Base-by-base conservation (phyloP, 345 rosid genomes). In the Salix exigua region DNA sequence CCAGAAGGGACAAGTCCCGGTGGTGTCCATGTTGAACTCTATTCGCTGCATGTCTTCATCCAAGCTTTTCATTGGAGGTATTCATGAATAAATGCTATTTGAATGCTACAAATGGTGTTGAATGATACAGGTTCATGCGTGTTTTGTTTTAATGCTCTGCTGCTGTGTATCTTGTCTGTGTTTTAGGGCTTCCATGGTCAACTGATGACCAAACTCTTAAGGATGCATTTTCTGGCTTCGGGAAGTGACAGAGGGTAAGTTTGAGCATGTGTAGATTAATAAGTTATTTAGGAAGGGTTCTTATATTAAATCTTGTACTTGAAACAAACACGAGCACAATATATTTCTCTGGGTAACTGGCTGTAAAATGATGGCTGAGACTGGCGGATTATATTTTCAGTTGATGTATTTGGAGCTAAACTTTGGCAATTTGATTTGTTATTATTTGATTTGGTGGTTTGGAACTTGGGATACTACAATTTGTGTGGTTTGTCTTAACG, bases 21-120 rank as follows among this genome's bases (percentile, higher is more conserved):
- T 81, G 78, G 70, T 86, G 16, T 83, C 92, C 23, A 76, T 95
- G 90, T 70, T 91, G 12, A 88, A 84, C 72, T 80, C 97, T 66
- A 76, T 89, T 28, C 91, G 97, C 26, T 70, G 50, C 75, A 81
- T 88, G 90, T 88, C 94, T 0, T 23, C 82, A 6, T 61, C 80
- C 9, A 91, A 87, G 81, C 94, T 95, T 73, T 95, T 92, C 68
- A 26, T 95, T 33, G 97, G 97, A 88, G 99, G 26, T n/a, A n/a
- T n/a, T 55, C 14, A 55, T 55, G 5, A n/a, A 9, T 1, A n/a
- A 55, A 8, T 9, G 13, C 10, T 9, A 5, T 23, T 9, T 58
- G 62, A 55, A 58, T 58, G 62, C 25, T 58, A 11, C 14, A 40
- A 40, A 12, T 40, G 44, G 44, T 40, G 12, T 2, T 40, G 44